phyloP scores from a whole-genome alignment of 169 alveolate species.

The Cystoisospora suis region DNA sequence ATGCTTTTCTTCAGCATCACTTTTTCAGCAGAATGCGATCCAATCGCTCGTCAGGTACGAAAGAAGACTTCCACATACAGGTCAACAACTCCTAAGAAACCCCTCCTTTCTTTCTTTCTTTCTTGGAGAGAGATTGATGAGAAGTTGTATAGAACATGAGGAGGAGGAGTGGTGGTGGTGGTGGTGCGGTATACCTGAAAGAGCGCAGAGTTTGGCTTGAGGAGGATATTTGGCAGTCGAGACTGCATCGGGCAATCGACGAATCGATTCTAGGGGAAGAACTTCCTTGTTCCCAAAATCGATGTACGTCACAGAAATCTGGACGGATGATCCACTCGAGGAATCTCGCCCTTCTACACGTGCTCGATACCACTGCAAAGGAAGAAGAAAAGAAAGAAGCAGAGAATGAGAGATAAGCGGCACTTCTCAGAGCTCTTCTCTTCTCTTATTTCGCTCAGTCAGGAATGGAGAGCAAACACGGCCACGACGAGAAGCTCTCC shows the following conservation, averaged over 20 bases:
- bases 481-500: no score
- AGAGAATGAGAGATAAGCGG: no score
- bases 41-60: no score
- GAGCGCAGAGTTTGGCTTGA: constrained; percentile 40
- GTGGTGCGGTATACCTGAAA: neutral
- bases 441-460: no score
- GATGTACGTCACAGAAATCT: constrained; percentile 1
- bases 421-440: no score
- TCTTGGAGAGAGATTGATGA: neutral
- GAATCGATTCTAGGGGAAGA: neutral
- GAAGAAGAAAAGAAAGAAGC: neutral
- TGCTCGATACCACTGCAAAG: constrained; percentile 58
- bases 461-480: no score
- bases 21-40: no score
- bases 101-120: no score
- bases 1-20: no score
- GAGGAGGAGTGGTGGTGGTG: neutral
- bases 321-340: neutral
- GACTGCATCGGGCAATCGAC: constrained; percentile 19
- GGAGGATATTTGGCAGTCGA: constrained; percentile 12
- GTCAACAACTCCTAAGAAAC: no score
- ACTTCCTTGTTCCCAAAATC: constrained; percentile 21
- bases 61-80: no score
- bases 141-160: neutral
- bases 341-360: constrained; percentile 42